Base-by-base conservation (phyloP, 2,329 filamentous ascomycete genomes). In the Pseudocercospora fijiensis region DNA sequence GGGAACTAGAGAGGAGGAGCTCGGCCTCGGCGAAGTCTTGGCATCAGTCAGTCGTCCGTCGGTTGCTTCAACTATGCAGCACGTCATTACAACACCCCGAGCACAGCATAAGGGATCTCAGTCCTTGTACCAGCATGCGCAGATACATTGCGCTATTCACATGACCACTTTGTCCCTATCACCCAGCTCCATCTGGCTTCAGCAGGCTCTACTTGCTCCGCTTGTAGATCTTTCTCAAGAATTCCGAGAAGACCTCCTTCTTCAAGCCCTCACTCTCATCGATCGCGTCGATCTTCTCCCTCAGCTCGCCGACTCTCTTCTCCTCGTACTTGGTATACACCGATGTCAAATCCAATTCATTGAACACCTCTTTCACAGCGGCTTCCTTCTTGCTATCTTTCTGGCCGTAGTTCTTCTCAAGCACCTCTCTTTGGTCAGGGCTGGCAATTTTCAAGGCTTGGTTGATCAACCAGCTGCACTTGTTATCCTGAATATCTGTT, bases 401-500 rank as follows among this genome's bases (percentile, higher is more conserved):
- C 76, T 88, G 88, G 71, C 95, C 95, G 78, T 99, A 99, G 83
- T 96, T 94, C 63, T 91, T 87, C 76, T 97, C 92, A 58, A 99
- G 88, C 43, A 96, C 79, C 80, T 90, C 85, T 75, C 92, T 88
- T 85, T 99, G 95, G 77, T 94, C 92, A 1, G 91, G 88, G 1
- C 85, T 93, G 69, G 86, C 90, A 67, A 89, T 85, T 77, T 88
- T 85, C 64, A 99, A 84, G 53, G 95, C 95, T 80, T 96, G 89
- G 85, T 99, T 99, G 79, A 99, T 86, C 65, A 99, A 83, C 95
- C 95, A 99, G 47, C 91, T 96, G 85, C 95, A 99, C 86, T 99
- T 99, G 86, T 99, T 99, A 82, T 99, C 95, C 84, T 93, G 89
- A 79, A 99, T 99, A 76, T 99, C 95, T 65, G 95, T 99, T 70